These are phyloP conservation scores for Candolleomyces eurysporus DNA, from an alignment of 768 basidiomycete species.

Conservation along the genomic window DNA sequence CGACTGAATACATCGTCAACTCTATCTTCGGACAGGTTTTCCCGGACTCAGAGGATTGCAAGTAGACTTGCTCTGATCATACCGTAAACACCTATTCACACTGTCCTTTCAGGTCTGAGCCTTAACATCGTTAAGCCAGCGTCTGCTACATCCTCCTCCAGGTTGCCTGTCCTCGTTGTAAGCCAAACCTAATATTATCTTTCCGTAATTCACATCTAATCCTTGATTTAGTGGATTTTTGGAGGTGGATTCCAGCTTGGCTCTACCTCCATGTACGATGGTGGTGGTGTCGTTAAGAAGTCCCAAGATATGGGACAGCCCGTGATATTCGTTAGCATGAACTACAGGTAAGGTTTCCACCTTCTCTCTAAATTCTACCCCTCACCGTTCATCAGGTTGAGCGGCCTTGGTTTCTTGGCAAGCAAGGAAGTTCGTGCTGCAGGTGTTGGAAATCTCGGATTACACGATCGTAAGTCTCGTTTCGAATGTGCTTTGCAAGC, in stretches of 20 bases:
- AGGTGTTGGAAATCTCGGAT: constrained; percentile 60
- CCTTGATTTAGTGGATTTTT: constrained; percentile 44
- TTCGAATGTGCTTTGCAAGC: neutral
- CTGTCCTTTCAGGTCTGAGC: constrained; percentile 38
- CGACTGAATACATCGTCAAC: constrained; percentile 31
- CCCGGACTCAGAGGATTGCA: constrained; percentile 46
- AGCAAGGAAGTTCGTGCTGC: constrained; percentile 51
- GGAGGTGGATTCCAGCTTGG: constrained; percentile 50
- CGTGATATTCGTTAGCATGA: constrained; percentile 53
- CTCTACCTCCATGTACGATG: constrained; percentile 40
- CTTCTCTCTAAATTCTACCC: neutral
- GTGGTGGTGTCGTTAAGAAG: constrained; percentile 39
- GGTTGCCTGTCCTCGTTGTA: constrained; percentile 55
- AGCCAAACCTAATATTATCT: constrained; percentile 16
- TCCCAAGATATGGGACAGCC: constrained; percentile 43
- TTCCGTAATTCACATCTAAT: neutral
- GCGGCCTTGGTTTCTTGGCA: constrained; percentile 52
- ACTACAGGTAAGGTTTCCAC: constrained; percentile 35
- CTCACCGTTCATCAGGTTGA: neutral
- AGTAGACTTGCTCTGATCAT: constrained; percentile 11
- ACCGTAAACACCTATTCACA: neutral
- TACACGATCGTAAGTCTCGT: constrained; percentile 54
- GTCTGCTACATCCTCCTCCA: constrained; percentile 34
- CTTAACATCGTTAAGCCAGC: constrained; percentile 51
- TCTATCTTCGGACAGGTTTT: constrained; percentile 26